Evolutionary conservation across 345 rosid genomes (phyloP), one percentile per base, ranked within the genome.

Genomic region (Aurinia saxatilis): DNA sequence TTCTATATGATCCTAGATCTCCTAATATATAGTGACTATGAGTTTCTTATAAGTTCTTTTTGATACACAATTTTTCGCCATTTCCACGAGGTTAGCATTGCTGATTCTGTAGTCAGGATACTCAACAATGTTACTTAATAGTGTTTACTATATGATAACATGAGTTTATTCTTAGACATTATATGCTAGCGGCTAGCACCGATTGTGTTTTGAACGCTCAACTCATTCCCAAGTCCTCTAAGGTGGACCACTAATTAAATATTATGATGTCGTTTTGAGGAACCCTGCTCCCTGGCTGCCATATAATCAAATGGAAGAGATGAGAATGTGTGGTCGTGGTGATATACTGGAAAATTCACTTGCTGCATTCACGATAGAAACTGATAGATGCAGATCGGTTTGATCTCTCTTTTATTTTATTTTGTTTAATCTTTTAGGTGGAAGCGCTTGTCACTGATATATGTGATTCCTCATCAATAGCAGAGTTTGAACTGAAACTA

Each of bases 401-500:
- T n/a, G n/a, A n/a, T n/a, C n/a, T n/a, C n/a, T n/a, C n/a, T n/a
- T n/a, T n/a, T n/a, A n/a, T n/a, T n/a, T n/a, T n/a, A n/a, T n/a
- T n/a, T n/a, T n/a, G n/a, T n/a, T n/a, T n/a, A n/a, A n/a, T 48
- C 33, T 57, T 73, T 49, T 82, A 86, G 95, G 80, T 92, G 79
- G 84, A 92, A 75, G 80, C 78, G 70, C 80, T 92, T 33, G 79
- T 92, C 30, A 70, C 82, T 48, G 87, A 83, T 65, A 77, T 92
- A 71, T 88, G 96, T 42, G 61, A 86, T 39, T 73, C 96, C 63
- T 71, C 82, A 68, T 81, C 89, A 31, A 63, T 92, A 59, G 86
- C 93, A 56, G 95, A 92, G 75, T 84, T 86, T 65, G 93, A 89
- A 67, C 53, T 89, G 71, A 87, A 87, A 79, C 96, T 89, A 78